These are phyloP conservation scores for Citrus hindsii DNA, from an alignment of 345 rosid species.

Conservation along the genomic window DNA sequence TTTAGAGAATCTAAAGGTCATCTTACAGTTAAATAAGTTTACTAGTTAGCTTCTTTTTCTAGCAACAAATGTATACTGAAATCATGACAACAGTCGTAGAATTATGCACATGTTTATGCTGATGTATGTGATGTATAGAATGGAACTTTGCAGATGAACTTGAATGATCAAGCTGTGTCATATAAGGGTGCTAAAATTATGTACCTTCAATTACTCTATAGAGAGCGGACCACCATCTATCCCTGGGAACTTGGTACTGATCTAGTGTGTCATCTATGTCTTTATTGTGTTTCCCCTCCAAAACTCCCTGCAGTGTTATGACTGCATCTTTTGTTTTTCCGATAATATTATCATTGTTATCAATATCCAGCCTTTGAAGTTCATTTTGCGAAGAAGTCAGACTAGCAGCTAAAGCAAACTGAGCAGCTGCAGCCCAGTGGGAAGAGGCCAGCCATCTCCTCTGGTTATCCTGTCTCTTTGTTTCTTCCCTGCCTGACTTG, in stretches of 20 bases:
- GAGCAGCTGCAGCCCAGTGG: constrained; percentile 55
- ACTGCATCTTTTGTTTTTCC: constrained; percentile 55
- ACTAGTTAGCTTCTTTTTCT: background rate
- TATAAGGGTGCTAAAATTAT: background rate
- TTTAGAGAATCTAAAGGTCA: background rate
- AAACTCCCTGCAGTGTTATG: constrained; percentile 46
- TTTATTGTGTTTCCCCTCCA: constrained; percentile 55
- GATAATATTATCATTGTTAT: constrained; percentile 32
- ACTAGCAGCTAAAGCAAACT: constrained; percentile 45
- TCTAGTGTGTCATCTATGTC: constrained; percentile 34
- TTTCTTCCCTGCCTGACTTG: constrained; percentile 13
- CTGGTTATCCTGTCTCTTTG: constrained; percentile 6
- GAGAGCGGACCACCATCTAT: constrained; percentile 66
- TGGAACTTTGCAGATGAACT: background rate
- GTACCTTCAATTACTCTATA: constrained; percentile 60
- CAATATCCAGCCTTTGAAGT: constrained; percentile 38
- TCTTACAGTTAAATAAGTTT: background rate
- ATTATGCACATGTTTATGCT: background rate
- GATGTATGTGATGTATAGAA: background rate
- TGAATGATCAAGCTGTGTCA: background rate
- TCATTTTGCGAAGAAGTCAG: constrained; percentile 49
- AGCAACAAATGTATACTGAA: background rate
- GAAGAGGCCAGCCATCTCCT: constrained; percentile 46
- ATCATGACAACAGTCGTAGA: background rate
- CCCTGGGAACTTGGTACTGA: constrained; percentile 36